A percentile compares a stretch with the other conserved stretches of the same genome.
Evolutionary conservation across 2,329 filamentous ascomycete genomes (phyloP).

Genomic region (Diaporthe sp.): DNA sequence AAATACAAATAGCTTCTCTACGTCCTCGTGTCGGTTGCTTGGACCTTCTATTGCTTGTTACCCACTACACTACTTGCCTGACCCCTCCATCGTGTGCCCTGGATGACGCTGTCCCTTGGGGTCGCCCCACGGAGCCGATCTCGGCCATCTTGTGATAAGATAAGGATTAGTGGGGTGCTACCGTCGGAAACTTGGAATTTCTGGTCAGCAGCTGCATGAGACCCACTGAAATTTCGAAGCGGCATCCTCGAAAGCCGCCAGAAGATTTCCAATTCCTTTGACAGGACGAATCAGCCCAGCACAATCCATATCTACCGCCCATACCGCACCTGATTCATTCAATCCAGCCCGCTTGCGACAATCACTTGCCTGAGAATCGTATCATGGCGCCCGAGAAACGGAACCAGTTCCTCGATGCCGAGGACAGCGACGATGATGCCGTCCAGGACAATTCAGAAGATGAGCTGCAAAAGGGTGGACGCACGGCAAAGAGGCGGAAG

Average conservation of each 20-base stretch:
- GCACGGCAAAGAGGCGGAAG: conserved; percentile 74
- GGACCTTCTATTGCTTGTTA: conserved; percentile 11
- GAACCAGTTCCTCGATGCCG: conserved; percentile 77
- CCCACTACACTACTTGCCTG: not conserved
- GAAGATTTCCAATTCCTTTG: conserved; percentile 29
- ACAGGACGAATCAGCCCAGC: conserved; percentile 19
- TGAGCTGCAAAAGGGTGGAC: conserved; percentile 75
- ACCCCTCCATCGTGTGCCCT: conserved; percentile 24
- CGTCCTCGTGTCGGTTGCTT: conserved; percentile 1
- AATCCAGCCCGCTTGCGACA: conserved; percentile 16
- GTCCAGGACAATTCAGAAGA: conserved; percentile 72
- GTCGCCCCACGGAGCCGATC: conserved; percentile 37
- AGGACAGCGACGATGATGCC: conserved; percentile 71
- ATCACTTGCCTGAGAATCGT: not conserved
- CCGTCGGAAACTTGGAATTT: conserved; percentile 6
- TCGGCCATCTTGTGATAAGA: conserved; percentile 37
- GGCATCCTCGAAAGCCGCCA: conserved; percentile 9
- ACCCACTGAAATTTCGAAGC: conserved; percentile 34
- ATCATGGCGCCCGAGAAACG: conserved; percentile 76
- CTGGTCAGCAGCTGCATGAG: not conserved
- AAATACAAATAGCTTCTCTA: conserved; percentile 13
- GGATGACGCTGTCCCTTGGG: not conserved
- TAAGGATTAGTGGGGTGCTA: conserved; percentile 13
- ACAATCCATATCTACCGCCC: conserved; percentile 4
- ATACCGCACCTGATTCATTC: conserved; percentile 12